phyloP scores from a whole-genome alignment of 1,139 yeast species.

The Candida sojae region DNA sequence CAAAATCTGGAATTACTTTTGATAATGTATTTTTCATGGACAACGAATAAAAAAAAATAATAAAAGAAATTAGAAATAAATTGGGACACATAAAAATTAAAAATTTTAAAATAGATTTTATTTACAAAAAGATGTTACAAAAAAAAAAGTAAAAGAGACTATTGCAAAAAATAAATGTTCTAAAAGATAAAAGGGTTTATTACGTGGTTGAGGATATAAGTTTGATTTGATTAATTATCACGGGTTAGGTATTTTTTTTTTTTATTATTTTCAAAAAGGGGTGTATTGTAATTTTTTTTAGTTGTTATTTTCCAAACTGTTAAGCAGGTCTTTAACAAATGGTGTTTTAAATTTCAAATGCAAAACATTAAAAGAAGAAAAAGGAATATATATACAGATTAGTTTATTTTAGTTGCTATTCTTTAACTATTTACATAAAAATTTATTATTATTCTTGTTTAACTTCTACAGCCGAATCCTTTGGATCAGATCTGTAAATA shows the following conservation, averaged over 20 bases:
- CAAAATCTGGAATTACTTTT: conserved; percentile 29
- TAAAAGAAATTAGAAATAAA: background rate
- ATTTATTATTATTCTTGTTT: background rate
- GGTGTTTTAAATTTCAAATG: background rate
- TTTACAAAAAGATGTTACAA: background rate
- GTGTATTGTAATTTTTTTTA: too few species aligned
- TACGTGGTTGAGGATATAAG: too few species aligned
- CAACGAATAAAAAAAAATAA: conserved; percentile 13
- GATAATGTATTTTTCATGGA: conserved; percentile 44
- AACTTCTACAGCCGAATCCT: background rate
- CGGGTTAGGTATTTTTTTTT: too few species aligned
- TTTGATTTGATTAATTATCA: too few species aligned
- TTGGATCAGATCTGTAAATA: conserved; percentile 31
- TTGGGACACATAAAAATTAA: background rate
- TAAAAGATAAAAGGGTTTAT: too few species aligned
- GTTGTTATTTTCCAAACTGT: too few species aligned
- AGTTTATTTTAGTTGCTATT: background rate
- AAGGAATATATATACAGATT: background rate
- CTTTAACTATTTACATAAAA: background rate
- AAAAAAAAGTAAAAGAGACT: conserved; percentile 2
- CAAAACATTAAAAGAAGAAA: background rate
- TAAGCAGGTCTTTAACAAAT: background rate
- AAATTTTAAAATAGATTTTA: background rate
- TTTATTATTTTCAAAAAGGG: too few species aligned
- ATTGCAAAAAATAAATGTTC: too few species aligned